Evolutionary conservation across 1,139 yeast genomes (phyloP).

Genomic region (Debaryomycetaceae sp.): DNA sequence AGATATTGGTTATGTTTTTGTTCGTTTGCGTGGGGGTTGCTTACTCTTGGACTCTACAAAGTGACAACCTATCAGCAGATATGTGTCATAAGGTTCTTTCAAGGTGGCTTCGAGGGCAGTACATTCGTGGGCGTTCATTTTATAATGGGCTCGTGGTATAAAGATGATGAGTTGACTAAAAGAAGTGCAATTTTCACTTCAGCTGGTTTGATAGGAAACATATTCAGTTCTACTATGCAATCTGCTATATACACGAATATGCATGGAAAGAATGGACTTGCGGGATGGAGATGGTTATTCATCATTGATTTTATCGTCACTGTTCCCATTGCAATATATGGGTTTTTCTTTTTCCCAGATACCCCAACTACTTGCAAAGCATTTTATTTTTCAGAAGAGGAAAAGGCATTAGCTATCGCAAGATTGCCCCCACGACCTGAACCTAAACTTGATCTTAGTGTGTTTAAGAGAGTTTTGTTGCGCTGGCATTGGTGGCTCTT

Average conservation of each 20-base stretch:
- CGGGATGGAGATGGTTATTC: slow-evolving; percentile 36
- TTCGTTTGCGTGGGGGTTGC: slow-evolving; percentile 15
- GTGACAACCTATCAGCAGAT: slow-evolving; percentile 16
- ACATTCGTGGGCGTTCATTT: slow-evolving; percentile 14
- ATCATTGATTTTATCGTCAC: slow-evolving; percentile 30
- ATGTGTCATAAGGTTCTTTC: slow-evolving; percentile 14
- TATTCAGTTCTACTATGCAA: slow-evolving; percentile 39
- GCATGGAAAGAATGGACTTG: slow-evolving; percentile 18
- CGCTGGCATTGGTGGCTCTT: slow-evolving; percentile 2
- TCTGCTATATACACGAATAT: slow-evolving; percentile 20
- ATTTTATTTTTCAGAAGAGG: slow-evolving; percentile 26
- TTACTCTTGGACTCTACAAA: slow-evolving; percentile 15
- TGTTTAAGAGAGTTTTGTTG: slow-evolving; percentile 2
- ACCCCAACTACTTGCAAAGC: slow-evolving; percentile 20
- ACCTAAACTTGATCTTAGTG: slow-evolving; percentile 1
- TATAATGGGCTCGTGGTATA: slow-evolving; percentile 14
- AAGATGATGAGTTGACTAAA: slow-evolving; percentile 13
- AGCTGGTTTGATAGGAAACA: slow-evolving; percentile 12
- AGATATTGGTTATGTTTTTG: slow-evolving; percentile 12
- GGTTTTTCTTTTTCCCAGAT: slow-evolving; percentile 10
- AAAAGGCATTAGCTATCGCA: background rate
- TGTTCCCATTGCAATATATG: slow-evolving; percentile 25
- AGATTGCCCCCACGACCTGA: slow-evolving; percentile 1
- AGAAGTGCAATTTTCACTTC: slow-evolving; percentile 15
- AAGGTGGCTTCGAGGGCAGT: slow-evolving; percentile 12